A percentile compares a stretch with the other conserved stretches of the same genome.
These are phyloP conservation scores for Aspergillus fructus DNA, from an alignment of 2,329 filamentous ascomycete genomes.

Conservation along the genomic window DNA sequence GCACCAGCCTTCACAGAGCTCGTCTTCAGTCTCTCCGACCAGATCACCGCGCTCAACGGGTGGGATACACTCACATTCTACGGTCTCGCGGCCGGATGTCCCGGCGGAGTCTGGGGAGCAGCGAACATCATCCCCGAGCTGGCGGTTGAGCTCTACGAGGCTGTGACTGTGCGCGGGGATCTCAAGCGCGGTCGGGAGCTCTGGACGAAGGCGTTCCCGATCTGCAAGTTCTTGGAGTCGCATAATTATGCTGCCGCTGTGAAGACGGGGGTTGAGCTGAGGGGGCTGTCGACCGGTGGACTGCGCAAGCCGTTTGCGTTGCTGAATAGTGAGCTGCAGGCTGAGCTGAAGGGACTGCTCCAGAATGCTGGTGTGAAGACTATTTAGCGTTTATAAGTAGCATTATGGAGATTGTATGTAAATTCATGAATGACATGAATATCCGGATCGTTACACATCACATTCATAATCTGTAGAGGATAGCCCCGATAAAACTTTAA, in stretches of 20 bases:
- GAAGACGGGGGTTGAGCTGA: constrained; percentile 53
- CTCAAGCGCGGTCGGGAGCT: constrained; percentile 46
- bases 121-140: constrained; percentile 53
- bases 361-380: constrained; percentile 41
- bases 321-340: constrained; percentile 30
- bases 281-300: constrained; percentile 48
- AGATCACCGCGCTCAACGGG: constrained; percentile 52
- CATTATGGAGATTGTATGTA: background rate
- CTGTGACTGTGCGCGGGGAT: constrained; percentile 46
- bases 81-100: constrained; percentile 50
- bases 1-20: constrained; percentile 52
- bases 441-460: background rate
- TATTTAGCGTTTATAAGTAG: constrained; percentile 13
- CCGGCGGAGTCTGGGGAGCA: constrained; percentile 53
- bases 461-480: background rate
- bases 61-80: constrained; percentile 58
- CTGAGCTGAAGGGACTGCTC: constrained; percentile 39
- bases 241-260: constrained; percentile 50
- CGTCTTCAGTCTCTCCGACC: constrained; percentile 43
- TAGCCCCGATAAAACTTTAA: constrained; percentile 6
- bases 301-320: constrained; percentile 51
- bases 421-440: background rate
- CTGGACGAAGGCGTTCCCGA: constrained; percentile 51
- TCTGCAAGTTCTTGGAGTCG: constrained; percentile 52
- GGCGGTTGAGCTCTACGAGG: constrained; percentile 49